Evolutionary conservation across 768 basidiomycete species (phyloP), one percentile per base, ranked within the genome.

Genomic region (Russula dissimulans): DNA sequence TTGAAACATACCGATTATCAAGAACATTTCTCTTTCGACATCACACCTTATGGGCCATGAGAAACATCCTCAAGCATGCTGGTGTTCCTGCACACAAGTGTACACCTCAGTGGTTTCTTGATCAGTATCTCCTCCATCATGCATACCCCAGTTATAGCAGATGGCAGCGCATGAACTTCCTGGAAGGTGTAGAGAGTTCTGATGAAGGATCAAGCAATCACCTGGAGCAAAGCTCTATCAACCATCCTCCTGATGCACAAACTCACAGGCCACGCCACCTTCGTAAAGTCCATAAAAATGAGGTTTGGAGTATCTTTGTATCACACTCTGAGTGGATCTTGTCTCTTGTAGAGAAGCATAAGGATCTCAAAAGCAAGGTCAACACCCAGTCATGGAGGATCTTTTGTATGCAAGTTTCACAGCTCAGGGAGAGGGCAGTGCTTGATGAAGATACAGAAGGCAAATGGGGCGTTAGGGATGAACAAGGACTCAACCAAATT

Each of bases 271-370:
- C 74, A 14, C 76, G 79, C 29, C 73, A 75, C 43, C 74, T 77
- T 14, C 78, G 81, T 29, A 76, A 71, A 57, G 69, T 86, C 31
- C 75, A 82, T 47, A 73, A 58, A 32, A 77, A 81, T 38, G 81
- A 84, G 66, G 68, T 86, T n/a, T 67, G 73, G 39, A 74, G 76
- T 11, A 60, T 75, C 1, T 79, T 85, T 60, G 83, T 82, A 11
- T 72, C 76, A 10, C 83, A 86, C 9, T 77, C 78, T 0, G 78
- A 78, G 39, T 87, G 85, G 85, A 65, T 87, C 8, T 49, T 48
- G 26, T 48, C 46, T 12, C 39, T 54, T 26, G 67, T 83, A 41
- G 76, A 79, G 11, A 75, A 83, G 52, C 79, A 79, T 60, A 67
- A 77, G 38, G 72, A 60, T 17, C 64, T 10, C 62, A 56, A 41